Evolutionary conservation across 2,329 filamentous ascomycete species (phyloP).

Genomic region (Fusarium ambrosium): DNA sequence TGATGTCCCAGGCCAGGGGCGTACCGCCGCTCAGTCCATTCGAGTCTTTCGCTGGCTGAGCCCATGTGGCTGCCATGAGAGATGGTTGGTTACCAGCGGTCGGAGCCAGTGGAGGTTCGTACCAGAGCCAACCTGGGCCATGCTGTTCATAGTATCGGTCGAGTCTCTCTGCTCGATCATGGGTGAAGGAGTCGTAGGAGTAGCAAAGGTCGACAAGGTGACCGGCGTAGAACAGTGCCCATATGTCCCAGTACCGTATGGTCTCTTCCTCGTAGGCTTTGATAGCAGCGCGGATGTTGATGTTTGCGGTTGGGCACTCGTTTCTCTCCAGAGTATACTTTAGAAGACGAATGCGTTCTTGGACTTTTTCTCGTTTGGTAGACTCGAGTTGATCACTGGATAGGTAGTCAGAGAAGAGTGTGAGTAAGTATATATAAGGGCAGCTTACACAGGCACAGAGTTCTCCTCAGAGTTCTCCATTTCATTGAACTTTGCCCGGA

Average conservation of each 20-base stretch:
- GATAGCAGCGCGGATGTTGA: conserved; percentile 41
- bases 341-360: conserved; percentile 18
- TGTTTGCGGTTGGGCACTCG: conserved; percentile 18
- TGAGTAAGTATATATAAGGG: not conserved
- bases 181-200: conserved; percentile 44
- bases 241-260: conserved; percentile 44
- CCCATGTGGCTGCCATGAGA: conserved; percentile 45
- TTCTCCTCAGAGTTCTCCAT: conserved; percentile 45
- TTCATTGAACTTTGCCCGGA: conserved; percentile 15
- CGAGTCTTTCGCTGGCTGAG: conserved; percentile 22
- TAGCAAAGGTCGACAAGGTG: conserved; percentile 37
- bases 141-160: conserved; percentile 37
- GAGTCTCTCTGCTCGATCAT: conserved; percentile 40
- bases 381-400: conserved; percentile 43
- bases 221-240: conserved; percentile 44
- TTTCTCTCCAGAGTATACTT: conserved; percentile 17
- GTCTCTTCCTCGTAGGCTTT: conserved; percentile 33
- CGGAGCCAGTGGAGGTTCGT: conserved; percentile 40
- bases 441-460: conserved; percentile 34
- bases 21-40: conserved; percentile 4
- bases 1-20: conserved; percentile 35
- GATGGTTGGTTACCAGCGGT: conserved; percentile 22
- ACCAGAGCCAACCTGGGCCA: conserved; percentile 48
- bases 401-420: conserved; percentile 11
- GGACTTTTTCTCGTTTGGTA: conserved; percentile 35